These are phyloP conservation scores for Scutellaria galericulata DNA, from an alignment of 257 asterid genomes.

Conservation along the genomic window DNA sequence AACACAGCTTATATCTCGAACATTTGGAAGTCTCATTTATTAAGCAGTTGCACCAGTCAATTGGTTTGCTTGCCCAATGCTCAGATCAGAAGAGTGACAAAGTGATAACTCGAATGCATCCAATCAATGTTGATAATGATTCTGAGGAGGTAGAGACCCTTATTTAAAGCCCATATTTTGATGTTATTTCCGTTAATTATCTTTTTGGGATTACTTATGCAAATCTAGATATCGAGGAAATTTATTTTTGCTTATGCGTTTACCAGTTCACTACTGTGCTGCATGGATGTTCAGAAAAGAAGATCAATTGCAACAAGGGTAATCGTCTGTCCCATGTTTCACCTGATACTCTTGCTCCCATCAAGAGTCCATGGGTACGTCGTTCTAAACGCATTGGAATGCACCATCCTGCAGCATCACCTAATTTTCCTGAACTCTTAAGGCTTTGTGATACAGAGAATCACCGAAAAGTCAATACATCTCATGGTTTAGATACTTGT, in stretches of 20 bases:
- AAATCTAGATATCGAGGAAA: conserved; percentile 1
- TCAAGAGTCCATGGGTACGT: conserved; percentile 34
- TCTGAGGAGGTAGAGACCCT: conserved; percentile 48
- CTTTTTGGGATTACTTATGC: conserved; percentile 1
- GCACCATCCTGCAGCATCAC: conserved; percentile 29
- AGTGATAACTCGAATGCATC: conserved; percentile 31
- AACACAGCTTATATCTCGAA: conserved; percentile 69
- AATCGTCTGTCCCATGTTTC: conserved; percentile 37
- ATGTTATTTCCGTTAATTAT: conserved; percentile 17
- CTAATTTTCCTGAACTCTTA: conserved; percentile 32
- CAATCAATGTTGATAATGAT: conserved; percentile 31
- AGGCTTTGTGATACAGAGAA: conserved; percentile 32
- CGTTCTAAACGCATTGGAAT: conserved; percentile 36
- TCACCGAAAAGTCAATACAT: conserved; percentile 35
- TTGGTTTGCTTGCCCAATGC: conserved; percentile 38
- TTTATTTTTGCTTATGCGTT: conserved; percentile 7
- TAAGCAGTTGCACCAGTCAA: conserved; percentile 64
- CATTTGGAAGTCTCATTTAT: conserved; percentile 75
- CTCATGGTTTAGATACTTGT: conserved; percentile 40
- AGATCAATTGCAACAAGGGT: conserved; percentile 37
- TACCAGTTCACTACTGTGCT: conserved; percentile 43
- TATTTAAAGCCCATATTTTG: conserved; percentile 29
- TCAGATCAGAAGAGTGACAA: conserved; percentile 35
- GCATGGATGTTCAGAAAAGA: conserved; percentile 45
- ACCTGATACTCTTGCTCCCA: conserved; percentile 42